Evolutionary conservation across 73 alveolate species (phyloP).

Genomic region (Effrenium voratum): DNA sequence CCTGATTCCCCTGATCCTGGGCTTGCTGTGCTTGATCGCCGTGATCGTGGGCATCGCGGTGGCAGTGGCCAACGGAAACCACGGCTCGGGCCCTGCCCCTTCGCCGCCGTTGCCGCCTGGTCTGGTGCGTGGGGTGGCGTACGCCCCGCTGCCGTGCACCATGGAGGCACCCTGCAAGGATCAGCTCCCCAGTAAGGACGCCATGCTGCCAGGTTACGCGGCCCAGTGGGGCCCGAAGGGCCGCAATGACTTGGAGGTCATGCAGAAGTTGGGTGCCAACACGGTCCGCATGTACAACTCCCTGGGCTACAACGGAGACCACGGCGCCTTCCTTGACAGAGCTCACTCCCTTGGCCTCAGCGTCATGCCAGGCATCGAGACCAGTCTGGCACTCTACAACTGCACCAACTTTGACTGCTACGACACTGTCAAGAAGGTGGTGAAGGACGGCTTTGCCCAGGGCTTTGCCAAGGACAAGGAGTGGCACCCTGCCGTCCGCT

Average conservation of each 20-base stretch:
- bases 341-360: background rate
- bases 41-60: background rate
- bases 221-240: background rate
- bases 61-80: background rate
- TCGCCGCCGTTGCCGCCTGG: background rate
- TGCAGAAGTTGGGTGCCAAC: background rate
- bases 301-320: background rate
- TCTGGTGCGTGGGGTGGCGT: background rate
- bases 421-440: conserved; percentile 57
- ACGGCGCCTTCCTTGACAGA: background rate
- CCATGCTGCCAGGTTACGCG: background rate
- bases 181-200: background rate
- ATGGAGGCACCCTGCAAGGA: background rate
- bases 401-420: conserved; percentile 82
- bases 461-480: conserved; percentile 82
- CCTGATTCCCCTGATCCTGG: no score
- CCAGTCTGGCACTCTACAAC: conserved; percentile 9
- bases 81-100: background rate
- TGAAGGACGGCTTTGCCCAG: conserved; percentile 65
- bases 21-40: no score
- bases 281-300: background rate
- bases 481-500: conserved; percentile 81
- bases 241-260: background rate
- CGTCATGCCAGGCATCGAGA: background rate
- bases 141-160: background rate